Base-by-base conservation (phyloP, 345 rosid genomes). In the Aethionema arabicum region DNA sequence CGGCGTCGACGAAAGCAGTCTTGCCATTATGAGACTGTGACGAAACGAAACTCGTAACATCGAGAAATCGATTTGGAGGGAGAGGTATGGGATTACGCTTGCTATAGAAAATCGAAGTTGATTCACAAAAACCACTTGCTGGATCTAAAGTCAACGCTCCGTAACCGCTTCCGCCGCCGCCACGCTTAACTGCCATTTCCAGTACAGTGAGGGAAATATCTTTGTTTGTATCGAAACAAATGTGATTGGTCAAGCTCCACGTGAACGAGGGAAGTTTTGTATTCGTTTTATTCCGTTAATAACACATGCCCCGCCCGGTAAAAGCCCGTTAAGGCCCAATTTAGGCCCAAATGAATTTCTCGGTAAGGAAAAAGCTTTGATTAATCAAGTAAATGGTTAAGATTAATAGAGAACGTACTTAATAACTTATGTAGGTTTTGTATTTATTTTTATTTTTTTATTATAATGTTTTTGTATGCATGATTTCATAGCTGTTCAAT, bases 1-100 rank as follows among this genome's bases (percentile, higher is more conserved):
- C 59, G 68, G 88, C 91, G 75, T 88, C 98, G 67, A 91, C 79
- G 80, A 91, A 80, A 36, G 95, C 98, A 32, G 72, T 74, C 21
- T 67, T 65, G 51, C 98, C 91, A 54, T 63, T 65, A 80, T 91
- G 96, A 59, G 96, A 68, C 29, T 70, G 85, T 9, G 96, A 78
- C 3, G 96, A 79, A 72, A 88, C 88, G 72, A 86, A 91, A 2
- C 95, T 74, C 36, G 98, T 78, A 66, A 84, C 74, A 70, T 91
- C 91, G 10, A 91, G 76, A 61, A 8, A 66, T 8, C 66, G 66
- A 64, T 79, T 80, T 8, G 64, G 78, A 1, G 98, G 95, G 59
- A 83, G 73, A 15, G 84, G 61, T 37, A 84, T 32, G 6, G 87
- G 83, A 12, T 59, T 72, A 31, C 98, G 91, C 32, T 83, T 84